Evolutionary conservation across 2,329 filamentous ascomycete genomes (phyloP).

Genomic region (Colletotrichum shisoi): DNA sequence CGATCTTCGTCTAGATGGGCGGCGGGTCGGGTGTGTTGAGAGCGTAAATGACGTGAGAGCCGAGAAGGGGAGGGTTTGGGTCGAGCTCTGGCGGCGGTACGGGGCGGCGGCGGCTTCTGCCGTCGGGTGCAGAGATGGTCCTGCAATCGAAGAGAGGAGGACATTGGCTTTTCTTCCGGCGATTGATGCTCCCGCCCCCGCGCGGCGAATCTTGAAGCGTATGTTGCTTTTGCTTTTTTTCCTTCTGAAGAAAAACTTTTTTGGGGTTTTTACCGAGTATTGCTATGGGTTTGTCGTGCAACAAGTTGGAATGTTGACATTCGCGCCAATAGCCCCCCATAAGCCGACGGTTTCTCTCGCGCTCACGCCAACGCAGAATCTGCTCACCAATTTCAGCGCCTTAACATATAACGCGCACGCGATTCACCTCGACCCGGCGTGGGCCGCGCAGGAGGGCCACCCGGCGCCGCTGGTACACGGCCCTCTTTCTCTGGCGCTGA

Average conservation of each 20-base stretch:
- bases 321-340: slow-evolving; percentile 46
- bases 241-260: no score
- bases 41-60: slow-evolving; percentile 52
- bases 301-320: background rate
- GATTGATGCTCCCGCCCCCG: slow-evolving; percentile 35
- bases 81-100: slow-evolving; percentile 61
- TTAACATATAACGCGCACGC: slow-evolving; percentile 91
- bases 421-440: slow-evolving; percentile 83
- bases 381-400: slow-evolving; percentile 90
- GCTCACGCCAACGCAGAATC: slow-evolving; percentile 70
- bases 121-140: slow-evolving; percentile 24
- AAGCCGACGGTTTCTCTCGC: slow-evolving; percentile 49
- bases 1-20: slow-evolving; percentile 51
- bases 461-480: slow-evolving; percentile 83
- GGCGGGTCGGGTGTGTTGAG: slow-evolving; percentile 57
- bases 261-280: background rate
- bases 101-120: slow-evolving; percentile 41
- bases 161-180: slow-evolving; percentile 62
- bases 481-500: slow-evolving; percentile 78
- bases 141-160: slow-evolving; percentile 57
- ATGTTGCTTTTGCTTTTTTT: slow-evolving; percentile 34
- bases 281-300: background rate
- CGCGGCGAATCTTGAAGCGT: slow-evolving; percentile 45
- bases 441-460: slow-evolving; percentile 77
- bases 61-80: slow-evolving; percentile 54